Conservation (phyloP, 2,329 filamentous ascomycete species). For the Dendryphion nanum region DNA sequence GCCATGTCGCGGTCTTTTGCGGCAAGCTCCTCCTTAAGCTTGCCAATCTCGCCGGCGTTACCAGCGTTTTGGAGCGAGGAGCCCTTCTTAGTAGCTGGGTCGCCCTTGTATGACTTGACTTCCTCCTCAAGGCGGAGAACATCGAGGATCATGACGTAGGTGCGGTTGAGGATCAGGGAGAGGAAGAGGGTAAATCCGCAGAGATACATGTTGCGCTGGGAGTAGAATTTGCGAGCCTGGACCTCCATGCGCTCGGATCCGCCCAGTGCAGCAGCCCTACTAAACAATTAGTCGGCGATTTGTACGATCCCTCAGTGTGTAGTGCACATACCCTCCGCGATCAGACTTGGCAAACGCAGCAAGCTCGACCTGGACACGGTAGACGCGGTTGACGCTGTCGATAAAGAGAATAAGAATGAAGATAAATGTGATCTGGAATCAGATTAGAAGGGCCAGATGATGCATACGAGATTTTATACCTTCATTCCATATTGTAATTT, state of each 20-base stretch:
- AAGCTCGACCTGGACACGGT: slow-evolving; percentile 91
- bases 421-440: slow-evolving; percentile 81
- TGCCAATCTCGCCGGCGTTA: slow-evolving; percentile 71
- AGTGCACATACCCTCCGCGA: slow-evolving; percentile 48
- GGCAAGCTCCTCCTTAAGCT: slow-evolving; percentile 64
- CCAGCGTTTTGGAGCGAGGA: slow-evolving; percentile 68
- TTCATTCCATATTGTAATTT: slow-evolving; percentile 98
- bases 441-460: not conserved
- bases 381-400: slow-evolving; percentile 94
- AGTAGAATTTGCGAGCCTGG: slow-evolving; percentile 99
- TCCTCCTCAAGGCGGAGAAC: slow-evolving; percentile 89
- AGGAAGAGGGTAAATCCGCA: slow-evolving; percentile 99
- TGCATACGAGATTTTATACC: slow-evolving; percentile 46
- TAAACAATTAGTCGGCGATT: slow-evolving; percentile 9
- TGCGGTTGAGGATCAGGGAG: slow-evolving; percentile 97
- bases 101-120: slow-evolving; percentile 77
- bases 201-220: slow-evolving; percentile 99
- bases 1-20: slow-evolving; percentile 81
- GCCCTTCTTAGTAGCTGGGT: slow-evolving; percentile 61
- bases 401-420: slow-evolving; percentile 98
- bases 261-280: slow-evolving; percentile 68
- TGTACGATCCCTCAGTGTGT: not conserved
- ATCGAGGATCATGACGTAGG: slow-evolving; percentile 95
- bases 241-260: slow-evolving; percentile 95
- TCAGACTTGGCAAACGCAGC: slow-evolving; percentile 66